Evolutionary conservation across 768 basidiomycete species (phyloP).

Genomic region (Pluteus cervinus): DNA sequence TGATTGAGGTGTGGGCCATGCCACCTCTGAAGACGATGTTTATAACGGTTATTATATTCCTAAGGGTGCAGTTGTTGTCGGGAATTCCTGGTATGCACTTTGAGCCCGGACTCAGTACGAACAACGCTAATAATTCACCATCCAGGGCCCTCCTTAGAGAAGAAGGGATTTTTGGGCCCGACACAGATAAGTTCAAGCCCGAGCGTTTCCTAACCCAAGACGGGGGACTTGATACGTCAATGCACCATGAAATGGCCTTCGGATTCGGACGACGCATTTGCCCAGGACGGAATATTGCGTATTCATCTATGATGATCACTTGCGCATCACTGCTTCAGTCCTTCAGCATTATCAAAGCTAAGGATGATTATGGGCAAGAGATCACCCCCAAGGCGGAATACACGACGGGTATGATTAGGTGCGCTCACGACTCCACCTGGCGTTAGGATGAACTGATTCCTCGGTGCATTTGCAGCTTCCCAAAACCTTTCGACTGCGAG

Average conservation of each 20-base stretch:
- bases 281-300: too few species aligned
- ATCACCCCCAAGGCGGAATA: too few species aligned
- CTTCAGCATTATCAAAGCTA: too few species aligned
- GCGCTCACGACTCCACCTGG: too few species aligned
- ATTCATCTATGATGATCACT: too few species aligned
- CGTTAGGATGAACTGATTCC: too few species aligned
- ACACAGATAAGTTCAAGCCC: slow-evolving; percentile 48
- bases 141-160: slow-evolving; percentile 44
- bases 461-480: too few species aligned
- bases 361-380: too few species aligned
- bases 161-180: slow-evolving; percentile 39
- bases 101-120: background rate
- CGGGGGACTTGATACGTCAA: too few species aligned
- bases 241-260: background rate
- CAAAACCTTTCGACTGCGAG: too few species aligned
- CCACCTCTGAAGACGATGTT: slow-evolving; percentile 24
- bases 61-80: slow-evolving; percentile 17
- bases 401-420: too few species aligned
- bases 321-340: too few species aligned
- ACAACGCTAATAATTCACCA: background rate
- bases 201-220: slow-evolving; percentile 41
- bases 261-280: slow-evolving; percentile 4
- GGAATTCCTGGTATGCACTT: slow-evolving; percentile 20
- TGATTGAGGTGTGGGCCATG: slow-evolving; percentile 26
- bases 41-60: slow-evolving; percentile 21